Conservation (phyloP, 2,329 filamentous ascomycete species). For the Thermoascus crustaceus region DNA sequence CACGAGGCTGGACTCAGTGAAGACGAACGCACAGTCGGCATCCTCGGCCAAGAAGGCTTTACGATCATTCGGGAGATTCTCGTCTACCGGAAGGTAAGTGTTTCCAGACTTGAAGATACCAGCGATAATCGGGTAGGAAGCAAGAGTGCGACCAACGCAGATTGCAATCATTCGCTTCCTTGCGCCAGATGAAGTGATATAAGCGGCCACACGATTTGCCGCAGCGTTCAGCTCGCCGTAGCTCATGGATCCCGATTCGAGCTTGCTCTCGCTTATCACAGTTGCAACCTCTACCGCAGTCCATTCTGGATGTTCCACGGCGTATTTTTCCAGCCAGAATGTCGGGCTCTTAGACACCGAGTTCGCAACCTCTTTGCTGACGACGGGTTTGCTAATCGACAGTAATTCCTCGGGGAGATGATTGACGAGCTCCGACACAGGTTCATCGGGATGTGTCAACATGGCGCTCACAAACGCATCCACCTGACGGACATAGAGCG, state of each 20-base stretch:
- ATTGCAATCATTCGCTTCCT: slow-evolving; percentile 21
- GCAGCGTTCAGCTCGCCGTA: slow-evolving; percentile 17
- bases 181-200: slow-evolving; percentile 14
- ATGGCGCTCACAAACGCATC: slow-evolving; percentile 22
- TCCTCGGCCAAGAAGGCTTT: slow-evolving; percentile 23
- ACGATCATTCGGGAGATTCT: slow-evolving; percentile 21
- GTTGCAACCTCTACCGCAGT: slow-evolving; percentile 22
- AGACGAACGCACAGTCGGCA: slow-evolving; percentile 20
- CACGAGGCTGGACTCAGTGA: slow-evolving; percentile 16
- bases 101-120: slow-evolving; percentile 29
- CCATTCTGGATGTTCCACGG: slow-evolving; percentile 19
- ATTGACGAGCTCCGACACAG: slow-evolving; percentile 15
- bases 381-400: slow-evolving; percentile 16
- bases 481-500: slow-evolving; percentile 21
- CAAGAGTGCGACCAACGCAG: slow-evolving; percentile 19
- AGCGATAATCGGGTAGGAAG: slow-evolving; percentile 21
- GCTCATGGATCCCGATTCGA: slow-evolving; percentile 18
- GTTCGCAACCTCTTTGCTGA: slow-evolving; percentile 12
- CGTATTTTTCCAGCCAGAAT: slow-evolving; percentile 21
- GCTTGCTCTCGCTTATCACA: slow-evolving; percentile 11
- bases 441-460: slow-evolving; percentile 18
- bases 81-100: slow-evolving; percentile 27
- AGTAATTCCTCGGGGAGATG: slow-evolving; percentile 15
- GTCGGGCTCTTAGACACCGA: slow-evolving; percentile 17
- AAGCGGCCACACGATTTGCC: slow-evolving; percentile 18